Conservation (phyloP, 2,329 filamentous ascomycete genomes). For the Albophoma yamanashiensis region DNA sequence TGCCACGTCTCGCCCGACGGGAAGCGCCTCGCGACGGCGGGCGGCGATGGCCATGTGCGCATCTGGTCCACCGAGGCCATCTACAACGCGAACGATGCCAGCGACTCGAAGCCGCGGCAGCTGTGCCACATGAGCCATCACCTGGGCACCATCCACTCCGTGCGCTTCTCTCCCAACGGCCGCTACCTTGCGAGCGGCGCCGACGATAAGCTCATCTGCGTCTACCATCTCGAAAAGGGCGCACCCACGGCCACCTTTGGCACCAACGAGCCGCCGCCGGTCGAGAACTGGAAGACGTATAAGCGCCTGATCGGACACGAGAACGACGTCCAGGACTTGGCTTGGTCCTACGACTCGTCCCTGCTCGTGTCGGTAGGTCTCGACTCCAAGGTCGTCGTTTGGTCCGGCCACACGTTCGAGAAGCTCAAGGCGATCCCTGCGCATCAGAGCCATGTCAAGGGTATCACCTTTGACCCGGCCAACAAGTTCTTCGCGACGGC, state of each 20-base stretch:
- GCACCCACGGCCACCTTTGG: slow-evolving; percentile 74
- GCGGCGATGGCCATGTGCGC: slow-evolving; percentile 93
- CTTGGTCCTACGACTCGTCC: slow-evolving; percentile 93
- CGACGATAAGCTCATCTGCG: slow-evolving; percentile 97
- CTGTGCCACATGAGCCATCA: slow-evolving; percentile 98
- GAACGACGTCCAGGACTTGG: slow-evolving; percentile 95
- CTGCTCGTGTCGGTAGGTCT: slow-evolving; percentile 91
- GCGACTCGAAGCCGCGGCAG: slow-evolving; percentile 73
- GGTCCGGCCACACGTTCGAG: slow-evolving; percentile 97
- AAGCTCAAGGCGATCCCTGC: slow-evolving; percentile 89
- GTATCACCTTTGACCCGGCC: slow-evolving; percentile 94
- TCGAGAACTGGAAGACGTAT: slow-evolving; percentile 97
- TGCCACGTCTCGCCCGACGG: slow-evolving; percentile 96
- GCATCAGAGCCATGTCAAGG: slow-evolving; percentile 96
- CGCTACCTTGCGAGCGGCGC: slow-evolving; percentile 94
- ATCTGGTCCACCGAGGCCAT: slow-evolving; percentile 97
- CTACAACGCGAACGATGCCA: slow-evolving; percentile 63
- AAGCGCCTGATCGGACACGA: slow-evolving; percentile 92
- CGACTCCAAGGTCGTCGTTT: slow-evolving; percentile 96
- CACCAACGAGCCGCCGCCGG: slow-evolving; percentile 80
- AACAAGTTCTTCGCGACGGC: slow-evolving; percentile 99
- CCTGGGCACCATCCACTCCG: slow-evolving; percentile 92
- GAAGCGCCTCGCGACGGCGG: slow-evolving; percentile 81
- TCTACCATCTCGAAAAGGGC: slow-evolving; percentile 82
- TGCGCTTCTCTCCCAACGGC: slow-evolving; percentile 91